Conservation (phyloP, 192 early-diverging fungal genomes). For the Kickxella alabastrina region DNA sequence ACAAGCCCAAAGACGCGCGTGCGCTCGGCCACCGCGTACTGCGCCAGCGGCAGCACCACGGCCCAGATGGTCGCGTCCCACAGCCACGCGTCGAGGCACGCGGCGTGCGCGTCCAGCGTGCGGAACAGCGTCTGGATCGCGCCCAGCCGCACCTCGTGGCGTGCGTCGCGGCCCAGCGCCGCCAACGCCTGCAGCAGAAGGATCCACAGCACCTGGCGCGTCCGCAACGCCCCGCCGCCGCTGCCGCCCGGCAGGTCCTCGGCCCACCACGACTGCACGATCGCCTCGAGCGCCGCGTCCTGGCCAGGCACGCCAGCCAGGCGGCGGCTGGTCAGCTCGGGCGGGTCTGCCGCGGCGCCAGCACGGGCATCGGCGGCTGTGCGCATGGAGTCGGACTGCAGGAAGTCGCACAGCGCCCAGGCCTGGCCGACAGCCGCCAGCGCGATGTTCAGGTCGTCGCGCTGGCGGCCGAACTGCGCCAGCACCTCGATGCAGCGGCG, state of each 20-base stretch:
- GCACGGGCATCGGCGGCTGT: not conserved
- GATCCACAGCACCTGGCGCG: slow-evolving; percentile 77
- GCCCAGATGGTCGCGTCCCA: slow-evolving; percentile 87
- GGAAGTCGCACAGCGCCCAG: slow-evolving; percentile 90
- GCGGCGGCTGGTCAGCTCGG: slow-evolving; percentile 7
- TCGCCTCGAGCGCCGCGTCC: not conserved
- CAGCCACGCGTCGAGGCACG: slow-evolving; percentile 61
- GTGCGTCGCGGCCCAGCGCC: slow-evolving; percentile 72
- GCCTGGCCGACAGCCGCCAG: slow-evolving; percentile 87
- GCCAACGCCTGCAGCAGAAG: slow-evolving; percentile 79
- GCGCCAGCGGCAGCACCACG: slow-evolving; percentile 73
- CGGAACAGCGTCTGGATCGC: slow-evolving; percentile 94
- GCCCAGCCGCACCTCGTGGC: slow-evolving; percentile 90
- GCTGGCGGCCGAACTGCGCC: slow-evolving; percentile 74
- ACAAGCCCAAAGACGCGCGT: slow-evolving; percentile 12
- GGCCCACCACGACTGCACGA: slow-evolving; percentile 16
- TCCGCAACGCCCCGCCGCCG: no score
- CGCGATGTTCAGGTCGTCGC: slow-evolving; percentile 90
- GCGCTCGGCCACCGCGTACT: slow-evolving; percentile 16
- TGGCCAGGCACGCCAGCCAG: slow-evolving; percentile 7
- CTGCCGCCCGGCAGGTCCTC: slow-evolving; percentile 12
- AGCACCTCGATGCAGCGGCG: slow-evolving; percentile 78
- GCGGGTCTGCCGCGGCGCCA: not conserved
- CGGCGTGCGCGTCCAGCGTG: slow-evolving; percentile 84
- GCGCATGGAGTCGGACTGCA: slow-evolving; percentile 66